Conservation (phyloP, 164 flowering plant species). For the Echeveria elegans region DNA sequence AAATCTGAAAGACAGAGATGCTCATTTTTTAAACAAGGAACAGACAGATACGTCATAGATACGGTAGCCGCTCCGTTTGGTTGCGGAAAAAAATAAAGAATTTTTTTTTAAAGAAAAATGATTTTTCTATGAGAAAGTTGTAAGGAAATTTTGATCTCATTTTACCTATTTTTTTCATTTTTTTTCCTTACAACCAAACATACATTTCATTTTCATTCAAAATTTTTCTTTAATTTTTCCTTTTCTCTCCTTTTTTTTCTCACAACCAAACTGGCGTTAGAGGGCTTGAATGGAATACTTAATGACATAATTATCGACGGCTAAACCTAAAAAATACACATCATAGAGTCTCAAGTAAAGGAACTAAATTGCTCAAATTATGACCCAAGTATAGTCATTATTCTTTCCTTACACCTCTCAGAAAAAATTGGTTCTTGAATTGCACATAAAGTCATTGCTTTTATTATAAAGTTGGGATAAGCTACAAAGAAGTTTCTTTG, state of each 20-base stretch:
- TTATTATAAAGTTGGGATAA: neutral
- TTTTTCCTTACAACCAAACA: no score
- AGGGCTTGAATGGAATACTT: neutral
- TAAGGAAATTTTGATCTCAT: no score
- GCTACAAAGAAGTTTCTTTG: neutral
- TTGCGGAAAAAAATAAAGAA: no score
- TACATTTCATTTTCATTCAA: no score
- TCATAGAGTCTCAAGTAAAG: neutral
- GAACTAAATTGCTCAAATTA: slow-evolving; percentile 2
- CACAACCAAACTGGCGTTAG: no score
- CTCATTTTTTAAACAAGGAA: neutral
- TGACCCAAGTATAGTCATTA: neutral
- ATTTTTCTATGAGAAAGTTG: no score
- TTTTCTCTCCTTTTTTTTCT: no score
- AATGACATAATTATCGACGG: neutral
- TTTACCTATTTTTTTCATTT: no score
- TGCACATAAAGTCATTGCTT: slow-evolving; percentile 5
- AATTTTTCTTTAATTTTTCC: no score
- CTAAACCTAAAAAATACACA: neutral
- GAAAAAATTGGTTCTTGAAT: slow-evolving; percentile 2
- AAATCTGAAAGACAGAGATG: neutral
- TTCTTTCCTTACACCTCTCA: slow-evolving; percentile 6
- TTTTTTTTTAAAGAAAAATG: no score
- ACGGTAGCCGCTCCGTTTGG: no score
- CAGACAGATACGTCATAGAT: no score